A percentile compares a stretch with the other conserved stretches of the same genome.
Evolutionary conservation across 2,329 filamentous ascomycete species (phyloP).

Genomic region (Metarhizium robertsii): DNA sequence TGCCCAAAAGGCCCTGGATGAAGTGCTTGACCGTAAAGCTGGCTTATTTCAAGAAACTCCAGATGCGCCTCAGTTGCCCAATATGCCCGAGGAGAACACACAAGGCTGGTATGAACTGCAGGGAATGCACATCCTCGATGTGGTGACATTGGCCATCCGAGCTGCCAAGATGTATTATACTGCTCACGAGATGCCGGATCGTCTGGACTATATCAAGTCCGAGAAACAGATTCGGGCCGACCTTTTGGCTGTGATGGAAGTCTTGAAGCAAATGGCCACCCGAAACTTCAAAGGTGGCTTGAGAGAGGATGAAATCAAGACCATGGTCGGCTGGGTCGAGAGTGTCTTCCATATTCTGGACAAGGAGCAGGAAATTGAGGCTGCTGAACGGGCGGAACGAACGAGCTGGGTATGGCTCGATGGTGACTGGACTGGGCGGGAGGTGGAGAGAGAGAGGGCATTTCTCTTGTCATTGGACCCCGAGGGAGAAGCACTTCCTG

Average conservation of each 20-base stretch:
- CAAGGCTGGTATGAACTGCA: conserved; percentile 79
- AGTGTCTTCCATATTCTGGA: conserved; percentile 69
- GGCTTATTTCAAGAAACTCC: conserved; percentile 18
- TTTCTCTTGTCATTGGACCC: conserved; percentile 72
- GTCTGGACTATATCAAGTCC: conserved; percentile 76
- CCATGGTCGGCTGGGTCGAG: conserved; percentile 69
- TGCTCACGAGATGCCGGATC: conserved; percentile 76
- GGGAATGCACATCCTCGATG: conserved; percentile 84
- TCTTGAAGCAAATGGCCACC: conserved; percentile 83
- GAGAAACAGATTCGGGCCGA: conserved; percentile 81
- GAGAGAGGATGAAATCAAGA: conserved; percentile 65
- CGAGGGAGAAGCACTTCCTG: conserved; percentile 50
- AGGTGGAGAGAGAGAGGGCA: conserved; percentile 69
- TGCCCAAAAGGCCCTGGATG: conserved; percentile 57
- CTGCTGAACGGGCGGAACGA: conserved; percentile 59
- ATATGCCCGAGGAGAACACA: conserved; percentile 36
- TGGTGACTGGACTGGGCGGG: conserved; percentile 65
- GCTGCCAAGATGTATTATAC: conserved; percentile 97
- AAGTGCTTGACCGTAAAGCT: conserved; percentile 35
- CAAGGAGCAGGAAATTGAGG: conserved; percentile 69
- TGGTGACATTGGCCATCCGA: conserved; percentile 89
- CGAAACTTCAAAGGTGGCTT: conserved; percentile 80
- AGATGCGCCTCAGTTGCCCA: conserved; percentile 22
- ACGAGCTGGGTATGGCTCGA: conserved; percentile 72
- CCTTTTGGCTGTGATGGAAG: conserved; percentile 76